Evolutionary conservation across 176 grass and related monocot species (phyloP).

Genomic region (Dendrocalamus sinicus): DNA sequence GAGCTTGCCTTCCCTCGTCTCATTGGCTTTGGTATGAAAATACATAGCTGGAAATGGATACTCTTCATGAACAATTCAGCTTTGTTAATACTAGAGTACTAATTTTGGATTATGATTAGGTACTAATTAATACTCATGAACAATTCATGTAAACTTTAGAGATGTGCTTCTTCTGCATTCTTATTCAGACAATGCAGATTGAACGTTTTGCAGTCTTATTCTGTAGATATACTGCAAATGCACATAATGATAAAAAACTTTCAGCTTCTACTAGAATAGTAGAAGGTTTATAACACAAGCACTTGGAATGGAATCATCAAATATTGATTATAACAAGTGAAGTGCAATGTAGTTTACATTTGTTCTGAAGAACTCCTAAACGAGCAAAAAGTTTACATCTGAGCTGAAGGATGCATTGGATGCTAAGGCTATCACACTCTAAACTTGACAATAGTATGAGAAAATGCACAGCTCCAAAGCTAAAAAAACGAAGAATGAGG

Average conservation of each 20-base stretch:
- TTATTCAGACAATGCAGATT: conserved; percentile 2
- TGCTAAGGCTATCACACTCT: not conserved
- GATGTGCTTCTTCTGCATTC: not conserved
- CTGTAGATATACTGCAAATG: not conserved
- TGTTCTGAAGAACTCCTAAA: conserved; percentile 10
- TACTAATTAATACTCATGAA: not conserved
- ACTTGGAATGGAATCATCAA: not conserved
- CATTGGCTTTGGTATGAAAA: not conserved
- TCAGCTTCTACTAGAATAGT: not conserved
- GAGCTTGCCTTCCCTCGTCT: not conserved
- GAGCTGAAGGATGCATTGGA: not conserved
- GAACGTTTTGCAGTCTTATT: not conserved
- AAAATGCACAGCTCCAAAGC: not conserved
- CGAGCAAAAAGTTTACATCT: not conserved
- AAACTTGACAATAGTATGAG: not conserved
- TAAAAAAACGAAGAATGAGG: not conserved
- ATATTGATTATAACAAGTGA: not conserved
- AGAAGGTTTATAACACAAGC: not conserved
- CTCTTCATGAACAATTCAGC: not conserved
- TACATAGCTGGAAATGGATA: not conserved
- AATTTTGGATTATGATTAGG: not conserved
- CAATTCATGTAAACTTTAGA: not conserved
- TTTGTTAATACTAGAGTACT: not conserved
- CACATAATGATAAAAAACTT: not conserved
- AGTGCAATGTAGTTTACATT: not conserved